Base-by-base conservation (phyloP, 495 filamentous ascomycete species). In the Hypomontagnella submonticulosa region DNA sequence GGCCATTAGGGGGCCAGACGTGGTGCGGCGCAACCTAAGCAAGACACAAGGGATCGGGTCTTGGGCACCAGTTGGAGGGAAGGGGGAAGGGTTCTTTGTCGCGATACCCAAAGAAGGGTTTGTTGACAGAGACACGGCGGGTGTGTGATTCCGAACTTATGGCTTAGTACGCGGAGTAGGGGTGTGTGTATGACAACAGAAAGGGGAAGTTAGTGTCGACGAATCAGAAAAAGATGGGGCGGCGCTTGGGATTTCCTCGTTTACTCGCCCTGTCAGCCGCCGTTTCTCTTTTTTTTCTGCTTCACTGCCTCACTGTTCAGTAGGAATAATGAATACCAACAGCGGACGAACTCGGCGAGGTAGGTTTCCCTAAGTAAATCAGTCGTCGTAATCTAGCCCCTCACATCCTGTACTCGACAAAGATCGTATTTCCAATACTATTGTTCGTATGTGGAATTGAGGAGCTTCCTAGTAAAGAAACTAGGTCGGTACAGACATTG, bases 21-120 rank as follows among this genome's bases (percentile, higher is more conserved):
- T 48, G 34, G 47, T 56, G 63, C 63, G 63, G 63, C 65, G 65
- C 55, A 62, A 68, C 44, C 57, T 47, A 67, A 43, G 41, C 51
- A 40, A 64, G 49, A 57, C 42, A 66, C 63, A 60, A 67, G 59
- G 65, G 58, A 59, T 63, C 58, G 50, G 33, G 54, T 30, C 54
- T 63, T 63, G 57, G 64, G 64, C 63, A 67, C 51, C 44, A 67
- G 43, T 66, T 48, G 33, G 57, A 53, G 30, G 30, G 40, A 49
- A 64, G 53, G 54, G 54, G 41, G 44, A 44, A 41, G 61, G 64
- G 32, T 48, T 42, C 59, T 68, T 68, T 63, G 55, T 61, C 33
- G 51, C 32, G 34, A 36, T 18, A 30, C 36, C 16, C n/a, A 53
- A 57, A 54, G 43, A 59, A 63, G 65, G 65, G 64, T 59, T 27